phyloP scores from a whole-genome alignment of 1,284 basidiomycete species.

The Mycena citricolor region DNA sequence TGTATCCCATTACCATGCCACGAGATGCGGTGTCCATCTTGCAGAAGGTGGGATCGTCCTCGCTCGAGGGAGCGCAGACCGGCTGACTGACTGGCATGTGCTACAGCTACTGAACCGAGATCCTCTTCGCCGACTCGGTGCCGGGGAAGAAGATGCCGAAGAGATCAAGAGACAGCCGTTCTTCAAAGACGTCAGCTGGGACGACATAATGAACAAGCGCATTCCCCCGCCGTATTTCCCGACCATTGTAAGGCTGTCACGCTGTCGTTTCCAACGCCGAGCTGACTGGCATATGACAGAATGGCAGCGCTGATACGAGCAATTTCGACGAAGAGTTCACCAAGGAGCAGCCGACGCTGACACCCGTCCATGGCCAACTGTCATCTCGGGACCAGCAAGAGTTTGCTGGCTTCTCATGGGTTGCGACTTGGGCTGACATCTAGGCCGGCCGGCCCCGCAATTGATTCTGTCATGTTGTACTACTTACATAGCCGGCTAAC shows the following conservation, averaged over 20 bases:
- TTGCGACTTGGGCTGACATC: conserved; percentile 73
- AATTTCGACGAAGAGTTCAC: conserved; percentile 99
- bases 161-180: conserved; percentile 98
- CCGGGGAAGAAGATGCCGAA: conserved; percentile 91
- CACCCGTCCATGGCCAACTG: conserved; percentile 94
- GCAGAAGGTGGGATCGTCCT: conserved; percentile 89
- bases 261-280: neutral
- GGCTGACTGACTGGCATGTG: too few relatives aligned
- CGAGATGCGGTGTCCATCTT: conserved; percentile 94
- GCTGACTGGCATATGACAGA: conserved; percentile 43
- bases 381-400: conserved; percentile 92
- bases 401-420: conserved; percentile 96
- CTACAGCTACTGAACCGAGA: conserved; percentile 88
- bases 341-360: conserved; percentile 93
- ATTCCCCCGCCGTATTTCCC: conserved; percentile 98
- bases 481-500: too few relatives aligned
- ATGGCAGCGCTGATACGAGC: conserved; percentile 76
- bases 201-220: conserved; percentile 94
- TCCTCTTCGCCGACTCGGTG: conserved; percentile 89
- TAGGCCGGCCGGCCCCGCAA: too few relatives aligned
- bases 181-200: conserved; percentile 97
- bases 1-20: conserved; percentile 99
- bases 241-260: conserved; percentile 69
- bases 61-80: too few relatives aligned
- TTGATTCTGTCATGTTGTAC: too few relatives aligned